Evolutionary conservation across 1,284 basidiomycete species (phyloP).

Genomic region (Retiboletus flavoniger): DNA sequence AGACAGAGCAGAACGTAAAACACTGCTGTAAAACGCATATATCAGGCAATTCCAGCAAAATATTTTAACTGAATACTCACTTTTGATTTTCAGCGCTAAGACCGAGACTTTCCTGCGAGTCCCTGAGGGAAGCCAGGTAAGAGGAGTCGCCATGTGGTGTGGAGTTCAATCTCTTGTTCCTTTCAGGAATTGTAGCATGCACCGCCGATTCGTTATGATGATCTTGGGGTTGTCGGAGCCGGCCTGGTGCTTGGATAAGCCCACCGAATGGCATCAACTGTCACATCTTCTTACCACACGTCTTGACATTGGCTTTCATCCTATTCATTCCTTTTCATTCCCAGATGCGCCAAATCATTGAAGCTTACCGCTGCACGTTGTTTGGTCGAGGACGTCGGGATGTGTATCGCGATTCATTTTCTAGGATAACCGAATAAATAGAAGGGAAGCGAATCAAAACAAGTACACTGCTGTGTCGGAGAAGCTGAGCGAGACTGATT

Average conservation of each 20-base stretch:
- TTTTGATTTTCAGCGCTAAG: conserved; percentile 3
- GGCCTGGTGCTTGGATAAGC: conserved; percentile 17
- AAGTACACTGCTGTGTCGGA: conserved; percentile 1
- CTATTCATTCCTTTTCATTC: background rate
- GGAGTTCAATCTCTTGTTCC: conserved; percentile 11
- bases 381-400: conserved; percentile 10
- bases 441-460: conserved; percentile 2
- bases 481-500: conserved; percentile 13
- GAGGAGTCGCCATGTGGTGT: background rate
- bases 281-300: conserved; percentile 16
- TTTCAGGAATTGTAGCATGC: background rate
- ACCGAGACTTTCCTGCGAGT: conserved; percentile 3
- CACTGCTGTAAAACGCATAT: conserved; percentile 38
- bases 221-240: conserved; percentile 13
- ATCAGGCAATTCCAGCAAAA: conserved; percentile 9
- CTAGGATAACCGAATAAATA: background rate
- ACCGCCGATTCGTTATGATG: conserved; percentile 3
- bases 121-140: conserved; percentile 19
- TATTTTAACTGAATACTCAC: conserved; percentile 5
- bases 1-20: conserved; percentile 20
- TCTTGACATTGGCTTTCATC: conserved; percentile 9
- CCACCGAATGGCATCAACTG: background rate
- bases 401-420: conserved; percentile 33
- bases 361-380: conserved; percentile 17
- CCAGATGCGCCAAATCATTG: background rate